Evolutionary conservation across 768 basidiomycete species (phyloP), one percentile per base, ranked within the genome.

Genomic region (Mycena kentingensis): DNA sequence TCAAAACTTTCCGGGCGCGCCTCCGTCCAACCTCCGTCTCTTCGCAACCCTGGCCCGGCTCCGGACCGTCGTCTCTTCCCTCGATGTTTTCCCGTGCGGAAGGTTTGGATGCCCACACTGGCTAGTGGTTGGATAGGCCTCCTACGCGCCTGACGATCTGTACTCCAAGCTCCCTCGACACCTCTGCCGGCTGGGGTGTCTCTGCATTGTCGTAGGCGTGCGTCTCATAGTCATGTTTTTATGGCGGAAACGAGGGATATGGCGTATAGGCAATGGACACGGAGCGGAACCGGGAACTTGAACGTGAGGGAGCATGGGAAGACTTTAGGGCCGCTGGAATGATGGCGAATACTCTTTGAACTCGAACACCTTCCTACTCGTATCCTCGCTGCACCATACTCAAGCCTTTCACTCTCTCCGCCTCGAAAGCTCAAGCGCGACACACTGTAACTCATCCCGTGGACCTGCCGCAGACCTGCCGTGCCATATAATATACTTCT

Each of bases 101-200:
- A 34, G 67, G 52, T 67, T 83, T 80, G 54, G 67, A 62, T 27
- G 77, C 72, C 26, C 91, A 80, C 32, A 97, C 84, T 16, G 98
- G 73, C 89, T 90, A 99, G 69, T 89, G 78, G 46, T 91, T 75
- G 24, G 70, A 66, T 2, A 99, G 80, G 64, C 94, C 87, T 45
- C 97, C 94, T 24, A 84, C 87, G 59, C 83, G 87, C 63, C 94
- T 92, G 51, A 98, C 87, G 39, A 97, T 73, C 70, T 98, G 88
- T 26, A 93, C 85, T 13, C 85, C 85, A 13, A 98, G 77, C 0
- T 75, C 68, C 5, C 67, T 39, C 6, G 85, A 78, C 51, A 87
- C 77, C 53, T 87, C 82, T 49, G 72, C 70, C 53, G 89, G 78
- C 58, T 84, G 78, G 59, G 80, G 64, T 89, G 83, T 60, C n/a